phyloP scores from a whole-genome alignment of 306 rosid species.

The Rubus parviflorus region DNA sequence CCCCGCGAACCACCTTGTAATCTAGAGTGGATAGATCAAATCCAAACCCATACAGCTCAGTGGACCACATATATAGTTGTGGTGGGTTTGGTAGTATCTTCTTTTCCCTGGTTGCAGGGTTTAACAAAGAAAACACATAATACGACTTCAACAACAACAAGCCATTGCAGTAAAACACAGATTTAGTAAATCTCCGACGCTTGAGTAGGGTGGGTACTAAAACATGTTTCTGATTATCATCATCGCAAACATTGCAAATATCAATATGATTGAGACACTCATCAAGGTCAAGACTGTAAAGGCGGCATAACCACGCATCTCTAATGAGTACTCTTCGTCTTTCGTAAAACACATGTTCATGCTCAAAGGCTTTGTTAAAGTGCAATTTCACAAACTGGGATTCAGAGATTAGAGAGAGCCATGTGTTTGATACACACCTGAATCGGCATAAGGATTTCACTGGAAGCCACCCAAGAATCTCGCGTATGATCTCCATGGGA shows the following conservation, averaged over 20 bases:
- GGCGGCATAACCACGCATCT: neutral
- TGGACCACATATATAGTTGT: neutral
- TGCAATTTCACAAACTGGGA: neutral
- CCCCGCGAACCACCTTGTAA: neutral
- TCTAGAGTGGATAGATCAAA: neutral
- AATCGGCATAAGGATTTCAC: neutral
- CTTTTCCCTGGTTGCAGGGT: neutral
- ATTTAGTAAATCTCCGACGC: neutral
- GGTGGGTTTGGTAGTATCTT: neutral
- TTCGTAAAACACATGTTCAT: neutral
- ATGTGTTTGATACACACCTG: constrained; percentile 1
- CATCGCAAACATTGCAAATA: neutral
- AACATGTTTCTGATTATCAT: neutral
- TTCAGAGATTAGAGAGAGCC: constrained; percentile 4
- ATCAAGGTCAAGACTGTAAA: neutral
- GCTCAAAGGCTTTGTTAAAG: neutral
- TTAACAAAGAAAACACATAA: neutral
- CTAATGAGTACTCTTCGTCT: neutral
- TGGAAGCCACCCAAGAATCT: neutral
- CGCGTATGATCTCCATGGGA: neutral
- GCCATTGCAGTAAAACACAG: neutral
- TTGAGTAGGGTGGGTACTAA: neutral
- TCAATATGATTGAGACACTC: neutral
- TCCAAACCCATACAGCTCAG: neutral
- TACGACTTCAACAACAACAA: neutral